Evolutionary conservation across 148 eudicot species (phyloP), one percentile per base, ranked within the genome.

Genomic region (Vaccinium macrocarpon): DNA sequence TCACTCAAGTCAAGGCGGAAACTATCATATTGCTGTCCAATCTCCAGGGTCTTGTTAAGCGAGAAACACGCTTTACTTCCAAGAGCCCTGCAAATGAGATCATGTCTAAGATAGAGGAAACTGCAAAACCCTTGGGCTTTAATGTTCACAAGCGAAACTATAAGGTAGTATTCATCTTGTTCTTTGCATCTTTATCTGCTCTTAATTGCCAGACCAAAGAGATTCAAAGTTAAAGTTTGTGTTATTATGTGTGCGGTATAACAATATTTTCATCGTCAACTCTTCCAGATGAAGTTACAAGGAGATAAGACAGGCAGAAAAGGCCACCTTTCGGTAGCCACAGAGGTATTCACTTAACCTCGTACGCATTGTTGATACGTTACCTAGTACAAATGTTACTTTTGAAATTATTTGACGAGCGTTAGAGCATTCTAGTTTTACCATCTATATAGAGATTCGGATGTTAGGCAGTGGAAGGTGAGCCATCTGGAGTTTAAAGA

Each of bases 241-340:
- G 1, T 72, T 53, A 50, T 32, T 18, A 57, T 80, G 11, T 19
- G 1, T 15, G 10, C 46, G 21, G 14, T 49, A 9, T 62, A 14
- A 71, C 50, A 48, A 62, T 14, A 2, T 50, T 38, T 46, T 19
- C 72, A 3, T n/a, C 25, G 19, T 13, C 25, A 86, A 83, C 79
- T 82, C 49, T 86, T 88, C 25, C 89, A 96, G 98, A 91, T 96
- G 95, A 96, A 92, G 87, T 84, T 96, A 79, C 90, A 94, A 91
- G 98, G 98, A 78, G 98, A 96, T 77, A 68, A 90, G 84, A 92
- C 95, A 84, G 98, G 98, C 86, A 91, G 98, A 83, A 96, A 96
- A 88, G 98, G 98, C 53, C 98, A 92, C 83, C 95, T 96, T 82
- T 90, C 98, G 72, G 98, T 96, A 82, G 95, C 98, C 49, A 96